These are phyloP conservation scores for Cladosporium halotolerans DNA, from an alignment of 2,329 filamentous ascomycete genomes.

Conservation along the genomic window DNA sequence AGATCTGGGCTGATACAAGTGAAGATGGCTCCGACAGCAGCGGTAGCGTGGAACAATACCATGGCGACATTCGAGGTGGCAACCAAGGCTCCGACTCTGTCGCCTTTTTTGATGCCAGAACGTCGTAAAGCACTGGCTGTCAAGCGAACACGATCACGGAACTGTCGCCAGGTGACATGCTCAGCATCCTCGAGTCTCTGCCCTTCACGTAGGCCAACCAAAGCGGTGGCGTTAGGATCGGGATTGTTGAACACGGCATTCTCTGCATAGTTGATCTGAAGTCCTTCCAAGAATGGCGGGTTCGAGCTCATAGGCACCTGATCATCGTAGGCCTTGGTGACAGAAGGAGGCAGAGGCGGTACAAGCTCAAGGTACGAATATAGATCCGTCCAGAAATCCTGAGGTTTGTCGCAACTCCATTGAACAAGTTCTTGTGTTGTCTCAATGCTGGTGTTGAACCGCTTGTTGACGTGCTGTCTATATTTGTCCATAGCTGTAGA, in stretches of 20 bases:
- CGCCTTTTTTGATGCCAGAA: constrained; percentile 33
- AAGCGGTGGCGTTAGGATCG: constrained; percentile 30
- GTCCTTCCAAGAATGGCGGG: constrained; percentile 35
- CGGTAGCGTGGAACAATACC: constrained; percentile 37
- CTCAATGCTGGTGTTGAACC: constrained; percentile 19
- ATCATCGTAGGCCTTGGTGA: constrained; percentile 34
- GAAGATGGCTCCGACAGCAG: constrained; percentile 40
- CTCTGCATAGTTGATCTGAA: constrained; percentile 37
- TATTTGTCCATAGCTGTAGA: constrained; percentile 28
- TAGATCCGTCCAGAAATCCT: constrained; percentile 41
- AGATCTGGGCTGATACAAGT: constrained; percentile 41
- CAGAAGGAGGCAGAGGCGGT: constrained; percentile 28
- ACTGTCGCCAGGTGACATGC: constrained; percentile 35
- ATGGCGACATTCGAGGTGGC: constrained; percentile 39
- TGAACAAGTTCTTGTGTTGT: constrained; percentile 33
- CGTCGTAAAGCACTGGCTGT: constrained; percentile 34
- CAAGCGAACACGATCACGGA: constrained; percentile 34
- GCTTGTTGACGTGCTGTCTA: constrained; percentile 26
- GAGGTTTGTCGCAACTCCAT: constrained; percentile 36
- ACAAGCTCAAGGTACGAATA: constrained; percentile 34
- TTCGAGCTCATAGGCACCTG: constrained; percentile 32
- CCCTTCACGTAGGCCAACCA: constrained; percentile 37
- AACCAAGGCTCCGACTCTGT: constrained; percentile 37
- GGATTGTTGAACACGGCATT: constrained; percentile 35
- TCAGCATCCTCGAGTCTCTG: constrained; percentile 31